These are phyloP conservation scores for Podila epicladia DNA, from an alignment of 192 early-diverging fungal genomes.

Conservation along the genomic window DNA sequence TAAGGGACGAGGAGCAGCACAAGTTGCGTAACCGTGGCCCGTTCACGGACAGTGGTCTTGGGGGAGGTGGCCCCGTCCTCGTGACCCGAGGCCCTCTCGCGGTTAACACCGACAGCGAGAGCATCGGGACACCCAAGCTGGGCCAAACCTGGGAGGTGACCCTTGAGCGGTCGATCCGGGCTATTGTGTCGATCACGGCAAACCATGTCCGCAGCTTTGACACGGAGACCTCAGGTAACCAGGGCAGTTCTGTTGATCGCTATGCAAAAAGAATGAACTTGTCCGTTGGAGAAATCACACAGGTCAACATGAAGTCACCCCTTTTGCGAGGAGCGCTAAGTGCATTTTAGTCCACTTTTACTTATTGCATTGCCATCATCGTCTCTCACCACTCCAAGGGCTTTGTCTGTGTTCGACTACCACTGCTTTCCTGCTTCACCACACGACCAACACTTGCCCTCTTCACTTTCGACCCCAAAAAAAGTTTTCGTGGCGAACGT, in stretches of 20 bases:
- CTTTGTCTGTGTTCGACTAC: too few species aligned
- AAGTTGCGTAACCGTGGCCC: conserved; percentile 18
- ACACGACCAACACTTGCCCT: neutral
- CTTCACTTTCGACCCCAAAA: neutral
- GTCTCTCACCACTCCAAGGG: too few species aligned
- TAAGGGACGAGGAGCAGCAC: conserved; percentile 1
- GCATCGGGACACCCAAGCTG: conserved; percentile 16
- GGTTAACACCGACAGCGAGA: neutral
- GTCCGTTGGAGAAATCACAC: neutral
- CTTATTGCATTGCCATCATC: too few species aligned
- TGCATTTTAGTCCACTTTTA: too few species aligned
- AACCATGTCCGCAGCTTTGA: conserved; percentile 83
- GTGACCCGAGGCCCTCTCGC: neutral
- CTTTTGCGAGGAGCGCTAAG: too few species aligned
- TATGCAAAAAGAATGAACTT: conserved; percentile 9
- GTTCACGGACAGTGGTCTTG: neutral
- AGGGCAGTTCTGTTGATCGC: too few species aligned
- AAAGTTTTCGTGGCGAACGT: neutral
- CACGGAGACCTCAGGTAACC: conserved; percentile 77
- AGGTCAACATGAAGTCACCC: neutral
- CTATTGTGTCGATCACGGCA: conserved; percentile 83
- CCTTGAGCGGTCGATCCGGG: conserved; percentile 74
- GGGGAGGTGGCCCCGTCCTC: conserved; percentile 5
- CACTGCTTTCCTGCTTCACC: too few species aligned
- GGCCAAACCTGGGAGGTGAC: conserved; percentile 72